Evolutionary conservation across 106 monocot species (phyloP).

Genomic region (Acorus gramineus): DNA sequence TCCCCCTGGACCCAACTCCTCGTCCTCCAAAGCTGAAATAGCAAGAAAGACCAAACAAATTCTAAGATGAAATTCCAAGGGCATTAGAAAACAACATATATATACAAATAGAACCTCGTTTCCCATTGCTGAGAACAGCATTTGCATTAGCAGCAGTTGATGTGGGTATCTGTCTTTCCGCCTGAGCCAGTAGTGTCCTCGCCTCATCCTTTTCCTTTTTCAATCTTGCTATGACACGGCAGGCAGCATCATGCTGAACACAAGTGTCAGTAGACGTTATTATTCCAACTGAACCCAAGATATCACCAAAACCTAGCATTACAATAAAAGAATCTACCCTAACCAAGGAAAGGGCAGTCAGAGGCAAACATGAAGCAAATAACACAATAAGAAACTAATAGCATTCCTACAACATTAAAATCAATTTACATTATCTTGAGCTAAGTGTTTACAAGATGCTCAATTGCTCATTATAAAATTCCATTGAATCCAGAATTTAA

Average conservation of each 20-base stretch:
- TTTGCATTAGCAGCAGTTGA: constrained; percentile 22
- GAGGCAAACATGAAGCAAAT: too few species aligned
- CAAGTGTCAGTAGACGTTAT: too few species aligned
- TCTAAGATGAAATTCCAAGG: constrained; percentile 2
- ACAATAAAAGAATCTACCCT: too few species aligned
- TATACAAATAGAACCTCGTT: constrained; percentile 38
- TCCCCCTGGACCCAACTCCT: constrained; percentile 74
- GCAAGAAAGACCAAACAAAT: neutral
- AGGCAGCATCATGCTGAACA: constrained; percentile 94
- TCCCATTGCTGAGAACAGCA: constrained; percentile 51
- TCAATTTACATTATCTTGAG: too few species aligned
- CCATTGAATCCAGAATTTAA: too few species aligned
- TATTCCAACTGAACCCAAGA: too few species aligned
- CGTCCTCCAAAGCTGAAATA: constrained; percentile 54
- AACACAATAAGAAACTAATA: too few species aligned
- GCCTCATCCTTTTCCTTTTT: constrained; percentile 98
- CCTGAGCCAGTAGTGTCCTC: constrained; percentile 61
- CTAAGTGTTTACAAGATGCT: too few species aligned
- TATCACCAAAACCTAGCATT: too few species aligned
- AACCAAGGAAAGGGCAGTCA: too few species aligned
- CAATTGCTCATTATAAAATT: too few species aligned
- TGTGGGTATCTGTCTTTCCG: constrained; percentile 76
- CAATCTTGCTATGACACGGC: constrained; percentile 91
- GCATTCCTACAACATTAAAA: too few species aligned
- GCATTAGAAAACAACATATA: neutral